A percentile compares a stretch with the other conserved stretches of the same genome.
Evolutionary conservation across 2,329 filamentous ascomycete genomes (phyloP).

Genomic region (Talaromyces funiculosus): DNA sequence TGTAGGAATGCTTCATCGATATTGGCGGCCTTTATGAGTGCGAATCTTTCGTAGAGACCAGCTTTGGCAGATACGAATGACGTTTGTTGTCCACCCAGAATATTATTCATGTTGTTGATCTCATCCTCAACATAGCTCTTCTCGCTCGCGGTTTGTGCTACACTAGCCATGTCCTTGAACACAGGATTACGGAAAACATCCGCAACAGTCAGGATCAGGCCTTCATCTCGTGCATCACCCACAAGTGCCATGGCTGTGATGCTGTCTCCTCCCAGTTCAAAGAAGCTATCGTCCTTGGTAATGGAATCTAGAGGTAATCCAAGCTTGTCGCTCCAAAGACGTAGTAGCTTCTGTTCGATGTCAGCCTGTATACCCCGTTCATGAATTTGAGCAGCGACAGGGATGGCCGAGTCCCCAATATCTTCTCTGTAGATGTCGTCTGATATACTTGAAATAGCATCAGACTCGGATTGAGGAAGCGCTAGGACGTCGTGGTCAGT

Average conservation of each 20-base stretch:
- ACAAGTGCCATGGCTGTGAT: constrained; percentile 40
- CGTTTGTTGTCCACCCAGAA: constrained; percentile 12
- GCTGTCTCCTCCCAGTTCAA: constrained; percentile 38
- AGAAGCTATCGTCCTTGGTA: constrained; percentile 38
- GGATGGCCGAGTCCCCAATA: constrained; percentile 14
- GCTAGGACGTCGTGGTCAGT: not conserved
- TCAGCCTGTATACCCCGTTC: constrained; percentile 24
- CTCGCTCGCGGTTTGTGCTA: constrained; percentile 22
- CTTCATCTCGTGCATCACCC: constrained; percentile 35
- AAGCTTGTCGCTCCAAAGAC: constrained; percentile 35
- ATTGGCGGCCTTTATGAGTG: constrained; percentile 15
- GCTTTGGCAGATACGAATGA: constrained; percentile 10
- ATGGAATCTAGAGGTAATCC: constrained; percentile 29
- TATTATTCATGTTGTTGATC: constrained; percentile 19
- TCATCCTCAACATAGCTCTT: constrained; percentile 17
- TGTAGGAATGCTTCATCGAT: constrained; percentile 37
- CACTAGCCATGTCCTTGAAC: constrained; percentile 35
- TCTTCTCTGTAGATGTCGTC: constrained; percentile 12
- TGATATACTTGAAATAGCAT: constrained; percentile 12
- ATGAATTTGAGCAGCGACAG: constrained; percentile 28
- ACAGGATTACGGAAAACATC: constrained; percentile 41
- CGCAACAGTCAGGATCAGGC: constrained; percentile 37
- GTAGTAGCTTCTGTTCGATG: constrained; percentile 32
- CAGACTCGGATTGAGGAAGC: constrained; percentile 3
- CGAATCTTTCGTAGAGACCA: constrained; percentile 13